These are phyloP conservation scores for Aegilops speltoides DNA, from an alignment of 176 grass and related monocot species.

Conservation along the genomic window DNA sequence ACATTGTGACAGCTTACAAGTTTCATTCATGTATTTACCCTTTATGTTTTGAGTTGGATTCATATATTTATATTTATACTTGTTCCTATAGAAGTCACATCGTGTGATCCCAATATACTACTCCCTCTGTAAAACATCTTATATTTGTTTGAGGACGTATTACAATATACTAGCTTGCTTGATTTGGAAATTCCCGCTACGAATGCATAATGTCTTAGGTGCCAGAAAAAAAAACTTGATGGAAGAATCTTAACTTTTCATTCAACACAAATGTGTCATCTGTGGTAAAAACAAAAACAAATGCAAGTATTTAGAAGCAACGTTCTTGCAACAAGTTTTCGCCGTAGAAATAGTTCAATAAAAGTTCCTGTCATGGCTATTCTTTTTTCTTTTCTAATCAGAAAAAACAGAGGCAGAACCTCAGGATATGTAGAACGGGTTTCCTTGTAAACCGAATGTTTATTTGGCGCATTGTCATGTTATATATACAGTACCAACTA, in stretches of 20 bases:
- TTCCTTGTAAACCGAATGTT: not conserved
- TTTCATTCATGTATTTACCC: constrained; percentile 14
- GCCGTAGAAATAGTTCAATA: not conserved
- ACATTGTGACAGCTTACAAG: constrained; percentile 17
- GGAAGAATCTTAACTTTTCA: not conserved
- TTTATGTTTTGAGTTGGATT: too few species aligned
- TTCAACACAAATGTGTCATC: not conserved
- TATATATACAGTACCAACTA: not conserved
- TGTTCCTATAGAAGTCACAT: not conserved
- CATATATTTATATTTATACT: not conserved
- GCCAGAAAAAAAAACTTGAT: not conserved
- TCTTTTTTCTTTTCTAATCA: not conserved
- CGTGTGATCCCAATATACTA: not conserved
- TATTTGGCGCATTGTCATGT: not conserved
- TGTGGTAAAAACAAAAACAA: not conserved
- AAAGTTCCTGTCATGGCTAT: not conserved
- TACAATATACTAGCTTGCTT: not conserved
- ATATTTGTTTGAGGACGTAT: not conserved
- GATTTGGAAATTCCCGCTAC: not conserved
- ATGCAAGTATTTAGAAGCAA: not conserved
- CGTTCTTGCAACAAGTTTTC: not conserved
- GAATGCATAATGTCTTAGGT: not conserved
- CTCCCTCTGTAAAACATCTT: not conserved
- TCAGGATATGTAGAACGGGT: not conserved
- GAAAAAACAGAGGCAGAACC: not conserved